A percentile compares a stretch with the other conserved stretches of the same genome.
phyloP scores from a whole-genome alignment of 352 stramenopile species.

The Phytophthora litchii region DNA sequence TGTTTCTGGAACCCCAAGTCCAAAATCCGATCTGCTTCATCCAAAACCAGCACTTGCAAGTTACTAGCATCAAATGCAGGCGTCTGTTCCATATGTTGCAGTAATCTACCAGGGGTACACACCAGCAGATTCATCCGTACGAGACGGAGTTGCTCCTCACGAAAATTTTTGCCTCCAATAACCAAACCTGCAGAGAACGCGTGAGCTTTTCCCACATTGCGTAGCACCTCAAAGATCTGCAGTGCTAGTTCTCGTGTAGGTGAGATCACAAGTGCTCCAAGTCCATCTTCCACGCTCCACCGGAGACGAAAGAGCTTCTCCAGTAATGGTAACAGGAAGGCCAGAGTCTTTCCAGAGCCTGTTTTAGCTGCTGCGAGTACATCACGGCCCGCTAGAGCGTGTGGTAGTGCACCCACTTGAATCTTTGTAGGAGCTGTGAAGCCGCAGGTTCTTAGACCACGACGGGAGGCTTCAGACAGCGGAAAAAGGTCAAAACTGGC shows the following conservation, averaged over 20 bases:
- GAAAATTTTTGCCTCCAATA: constrained; percentile 96
- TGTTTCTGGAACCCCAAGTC: constrained; percentile 99
- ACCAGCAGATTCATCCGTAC: constrained; percentile 97
- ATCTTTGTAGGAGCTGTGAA: constrained; percentile 91
- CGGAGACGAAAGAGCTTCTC: constrained; percentile 90
- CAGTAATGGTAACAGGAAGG: constrained; percentile 90
- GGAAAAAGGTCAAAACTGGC: constrained; percentile 87
- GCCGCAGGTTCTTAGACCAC: constrained; percentile 71
- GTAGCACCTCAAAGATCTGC: constrained; percentile 99
- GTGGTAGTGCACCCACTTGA: constrained; percentile 87
- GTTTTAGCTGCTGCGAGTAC: constrained; percentile 94
- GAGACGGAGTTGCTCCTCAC: constrained; percentile 95
- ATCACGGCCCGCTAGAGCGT: constrained; percentile 89
- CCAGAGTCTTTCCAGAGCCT: constrained; percentile 94
- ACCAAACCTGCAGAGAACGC: constrained; percentile 96
- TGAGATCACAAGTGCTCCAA: constrained; percentile 97
- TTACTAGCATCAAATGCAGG: constrained; percentile 95
- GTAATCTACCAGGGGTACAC: constrained; percentile 94
- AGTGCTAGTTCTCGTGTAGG: constrained; percentile 98
- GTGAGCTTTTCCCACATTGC: constrained; percentile 95
- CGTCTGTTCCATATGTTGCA: constrained; percentile 99
- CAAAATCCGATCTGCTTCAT: constrained; percentile 99
- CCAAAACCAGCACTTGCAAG: constrained; percentile 97
- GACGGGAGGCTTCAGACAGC: constrained; percentile 80
- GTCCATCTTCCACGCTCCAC: constrained; percentile 92